Base-by-base conservation (phyloP, 2,329 filamentous ascomycete species). In the Colletotrichum spaethianum region DNA sequence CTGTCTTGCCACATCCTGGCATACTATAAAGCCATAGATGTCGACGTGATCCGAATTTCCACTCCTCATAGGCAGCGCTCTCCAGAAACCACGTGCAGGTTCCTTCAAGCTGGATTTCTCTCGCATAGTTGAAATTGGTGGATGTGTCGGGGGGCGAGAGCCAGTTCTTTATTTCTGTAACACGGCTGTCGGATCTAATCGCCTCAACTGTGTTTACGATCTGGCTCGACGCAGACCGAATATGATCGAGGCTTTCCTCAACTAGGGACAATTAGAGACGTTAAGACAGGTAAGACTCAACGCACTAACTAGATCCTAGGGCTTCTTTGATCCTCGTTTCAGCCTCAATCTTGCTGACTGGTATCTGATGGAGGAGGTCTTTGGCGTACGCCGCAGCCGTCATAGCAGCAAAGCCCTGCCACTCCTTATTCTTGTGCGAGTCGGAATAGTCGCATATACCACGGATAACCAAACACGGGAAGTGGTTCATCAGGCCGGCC, bases 361-460 rank as follows among this genome's bases (percentile, higher is more conserved):
- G 46, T 5, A 67, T 67, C 36, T 76, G 36, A 67, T 74, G 6
- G 80, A 79, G 36, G 4, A 79, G 68, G 26, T 79, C 75, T 62
- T 75, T 79, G 0, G 77, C 74, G 64, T 78, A 81, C 26, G 75
- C 79, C 8, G 79, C 80, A 12, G 79, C 79, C 23, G 74, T 69
- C 55, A 78, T 77, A 4, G 80, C 75, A 8, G 79, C 76, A 74
- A 78, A 81, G 5, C 74, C 70, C 55, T 80, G 79, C 79, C 78
- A 82, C 1, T 63, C 38, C 9, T 79, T 75, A 40, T 79, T 78
- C 55, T 80, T 81, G 52, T 81, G 79, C 0, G 77, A 76, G 56
- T 82, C 81, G 0, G 80, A 75, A 42, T 83, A 83, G 74, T 83
- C 79, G 63, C 77, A 82, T 55, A 83, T 80, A 0, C 81, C 80